phyloP scores from a whole-genome alignment of 2,329 filamentous ascomycete species.

The Claviceps sorghi region DNA sequence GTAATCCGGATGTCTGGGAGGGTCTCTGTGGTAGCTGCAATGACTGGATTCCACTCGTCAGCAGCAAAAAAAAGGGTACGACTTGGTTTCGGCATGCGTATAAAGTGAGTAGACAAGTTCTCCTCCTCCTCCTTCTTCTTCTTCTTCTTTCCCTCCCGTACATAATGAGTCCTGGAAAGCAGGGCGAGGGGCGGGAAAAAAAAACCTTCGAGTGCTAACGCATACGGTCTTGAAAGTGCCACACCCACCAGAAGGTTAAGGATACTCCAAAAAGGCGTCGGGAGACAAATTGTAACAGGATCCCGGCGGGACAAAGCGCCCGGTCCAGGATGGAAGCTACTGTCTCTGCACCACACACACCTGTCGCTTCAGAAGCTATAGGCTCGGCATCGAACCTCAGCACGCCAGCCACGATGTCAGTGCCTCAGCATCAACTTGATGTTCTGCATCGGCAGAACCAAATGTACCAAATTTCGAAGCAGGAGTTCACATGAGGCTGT shows the following conservation, averaged over 20 bases:
- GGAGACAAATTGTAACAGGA: constrained; percentile 34
- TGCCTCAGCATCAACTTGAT: constrained; percentile 5
- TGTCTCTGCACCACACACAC: constrained; percentile 17
- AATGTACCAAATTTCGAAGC: constrained; percentile 1
- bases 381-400: constrained; percentile 8
- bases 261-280: constrained; percentile 54
- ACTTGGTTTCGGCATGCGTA: constrained; percentile 85
- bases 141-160: background rate
- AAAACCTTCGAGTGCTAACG: background rate
- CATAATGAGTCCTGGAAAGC: constrained; percentile 2
- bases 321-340: constrained; percentile 32
- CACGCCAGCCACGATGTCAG: constrained; percentile 3
- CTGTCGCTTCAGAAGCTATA: constrained; percentile 15
- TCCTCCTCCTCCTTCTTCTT: background rate
- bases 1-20: constrained; percentile 71
- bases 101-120: constrained; percentile 45
- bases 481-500: background rate
- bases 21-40: constrained; percentile 65
- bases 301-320: constrained; percentile 25
- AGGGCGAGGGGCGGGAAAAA: background rate
- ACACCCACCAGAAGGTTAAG: constrained; percentile 57
- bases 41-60: constrained; percentile 68
- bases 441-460: constrained; percentile 1
- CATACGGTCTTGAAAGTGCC: constrained; percentile 34
- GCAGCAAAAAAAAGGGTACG: constrained; percentile 83